Conservation (phyloP, 768 basidiomycete genomes). For the Hemileccinum impolitum region DNA sequence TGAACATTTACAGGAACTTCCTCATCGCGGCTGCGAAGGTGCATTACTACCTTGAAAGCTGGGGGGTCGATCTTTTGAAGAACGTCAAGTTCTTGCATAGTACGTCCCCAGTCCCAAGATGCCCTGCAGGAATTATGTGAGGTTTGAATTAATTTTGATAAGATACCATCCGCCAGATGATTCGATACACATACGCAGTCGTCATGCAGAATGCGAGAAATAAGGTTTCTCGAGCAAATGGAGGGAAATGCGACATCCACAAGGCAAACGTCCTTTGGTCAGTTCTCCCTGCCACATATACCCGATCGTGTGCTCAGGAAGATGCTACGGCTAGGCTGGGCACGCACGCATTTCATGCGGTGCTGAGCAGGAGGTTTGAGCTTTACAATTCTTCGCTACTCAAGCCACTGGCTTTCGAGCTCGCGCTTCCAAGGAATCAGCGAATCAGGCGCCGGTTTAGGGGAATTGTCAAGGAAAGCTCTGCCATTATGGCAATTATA, state of each 20-base stretch:
- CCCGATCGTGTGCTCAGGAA: slow-evolving; percentile 3
- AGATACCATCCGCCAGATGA: slow-evolving; percentile 60
- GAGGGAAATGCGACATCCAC: slow-evolving; percentile 42
- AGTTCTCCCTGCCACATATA: slow-evolving; percentile 15
- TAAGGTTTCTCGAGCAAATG: slow-evolving; percentile 37
- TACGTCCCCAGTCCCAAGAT: slow-evolving; percentile 29
- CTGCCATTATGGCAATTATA: slow-evolving; percentile 17
- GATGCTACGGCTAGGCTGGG: slow-evolving; percentile 58
- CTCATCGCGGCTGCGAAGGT: slow-evolving; percentile 82
- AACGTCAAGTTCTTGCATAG: slow-evolving; percentile 53
- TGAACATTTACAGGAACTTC: slow-evolving; percentile 88
- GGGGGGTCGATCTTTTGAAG: slow-evolving; percentile 44
- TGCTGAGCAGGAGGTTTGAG: slow-evolving; percentile 54
- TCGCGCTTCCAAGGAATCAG: slow-evolving; percentile 45
- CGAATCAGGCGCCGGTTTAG: slow-evolving; percentile 45
- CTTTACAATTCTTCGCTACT: slow-evolving; percentile 46
- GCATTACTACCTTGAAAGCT: slow-evolving; percentile 72
- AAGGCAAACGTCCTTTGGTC: slow-evolving; percentile 62
- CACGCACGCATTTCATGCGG: slow-evolving; percentile 68
- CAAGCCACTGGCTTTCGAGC: slow-evolving; percentile 46
- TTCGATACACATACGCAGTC: slow-evolving; percentile 52
- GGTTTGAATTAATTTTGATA: slow-evolving; percentile 25
- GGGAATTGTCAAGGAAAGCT: slow-evolving; percentile 37
- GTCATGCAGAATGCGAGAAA: slow-evolving; percentile 45
- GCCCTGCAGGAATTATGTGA: background rate